Percentiles rank a stretch among this genome's conserved stretches.
Evolutionary conservation across 163 green algal genomes (phyloP).

Genomic region (Chlorella variabilis): DNA sequence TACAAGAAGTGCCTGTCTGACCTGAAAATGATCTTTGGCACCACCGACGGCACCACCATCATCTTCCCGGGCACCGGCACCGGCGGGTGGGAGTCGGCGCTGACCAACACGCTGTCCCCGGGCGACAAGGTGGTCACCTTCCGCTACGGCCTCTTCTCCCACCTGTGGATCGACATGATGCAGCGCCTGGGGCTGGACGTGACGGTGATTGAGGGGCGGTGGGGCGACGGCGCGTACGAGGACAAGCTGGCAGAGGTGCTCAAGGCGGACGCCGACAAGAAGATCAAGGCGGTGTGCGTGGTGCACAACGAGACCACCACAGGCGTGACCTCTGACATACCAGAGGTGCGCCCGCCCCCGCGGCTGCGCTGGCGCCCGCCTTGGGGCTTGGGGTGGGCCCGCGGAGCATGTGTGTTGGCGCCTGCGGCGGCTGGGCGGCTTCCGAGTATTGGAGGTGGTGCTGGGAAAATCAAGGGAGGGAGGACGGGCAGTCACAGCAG

Average conservation of each 20-base stretch:
- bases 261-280: constrained; percentile 72
- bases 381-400: no score
- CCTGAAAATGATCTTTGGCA: constrained; percentile 79
- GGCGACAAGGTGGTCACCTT: constrained; percentile 93
- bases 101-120: constrained; percentile 97
- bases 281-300: constrained; percentile 96
- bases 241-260: constrained; percentile 63
- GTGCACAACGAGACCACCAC: constrained; percentile 99
- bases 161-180: constrained; percentile 98
- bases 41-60: constrained; percentile 86
- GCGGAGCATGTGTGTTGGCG: no score
- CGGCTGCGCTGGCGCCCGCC: no score
- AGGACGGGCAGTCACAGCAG: no score
- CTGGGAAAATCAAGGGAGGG: no score
- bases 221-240: constrained; percentile 82
- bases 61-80: constrained; percentile 94
- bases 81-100: constrained; percentile 91
- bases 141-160: constrained; percentile 94
- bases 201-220: constrained; percentile 79
- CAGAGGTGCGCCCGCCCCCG: constrained; percentile 43
- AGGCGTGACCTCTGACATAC: constrained; percentile 89
- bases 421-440: no score
- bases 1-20: constrained; percentile 89
- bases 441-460: no score
- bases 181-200: constrained; percentile 96